Evolutionary conservation across 2,329 filamentous ascomycete genomes (phyloP).

Genomic region (Cladophialophora immunda): DNA sequence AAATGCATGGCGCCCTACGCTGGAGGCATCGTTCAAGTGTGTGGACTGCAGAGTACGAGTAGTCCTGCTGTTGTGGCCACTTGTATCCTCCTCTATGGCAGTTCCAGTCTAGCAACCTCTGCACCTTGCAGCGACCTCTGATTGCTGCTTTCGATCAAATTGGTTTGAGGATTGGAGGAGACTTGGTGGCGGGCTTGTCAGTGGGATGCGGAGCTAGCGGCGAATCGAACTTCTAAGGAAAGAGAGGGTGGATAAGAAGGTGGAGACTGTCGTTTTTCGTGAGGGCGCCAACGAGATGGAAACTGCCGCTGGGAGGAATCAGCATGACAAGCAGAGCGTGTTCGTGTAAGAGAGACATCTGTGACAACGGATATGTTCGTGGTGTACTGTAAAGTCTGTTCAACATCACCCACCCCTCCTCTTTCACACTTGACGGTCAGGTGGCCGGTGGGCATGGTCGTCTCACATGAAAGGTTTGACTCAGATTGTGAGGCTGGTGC

Average conservation of each 20-base stretch:
- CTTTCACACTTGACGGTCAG: constrained; percentile 7
- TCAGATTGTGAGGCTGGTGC: constrained; percentile 5
- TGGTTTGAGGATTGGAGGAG: constrained; percentile 18
- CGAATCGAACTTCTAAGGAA: constrained; percentile 20
- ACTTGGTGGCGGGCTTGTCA: constrained; percentile 15
- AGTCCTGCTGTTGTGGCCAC: constrained; percentile 28
- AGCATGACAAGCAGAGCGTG: neutral
- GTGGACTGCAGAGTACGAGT: constrained; percentile 24
- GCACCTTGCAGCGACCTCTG: constrained; percentile 26
- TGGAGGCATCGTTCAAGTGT: constrained; percentile 10
- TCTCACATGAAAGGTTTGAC: constrained; percentile 7
- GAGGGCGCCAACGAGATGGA: constrained; percentile 25
- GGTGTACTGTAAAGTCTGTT: constrained; percentile 11
- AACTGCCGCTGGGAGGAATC: constrained; percentile 7
- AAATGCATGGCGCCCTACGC: constrained; percentile 18
- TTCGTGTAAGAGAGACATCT: constrained; percentile 3
- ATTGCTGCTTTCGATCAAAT: constrained; percentile 23
- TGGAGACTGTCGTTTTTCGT: constrained; percentile 34
- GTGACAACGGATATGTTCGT: constrained; percentile 3
- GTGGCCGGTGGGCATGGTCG: neutral
- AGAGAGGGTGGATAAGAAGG: constrained; percentile 13
- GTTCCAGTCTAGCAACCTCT: constrained; percentile 32
- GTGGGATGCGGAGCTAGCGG: constrained; percentile 28
- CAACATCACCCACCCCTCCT: neutral
- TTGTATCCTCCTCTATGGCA: constrained; percentile 24